Conservation (phyloP, 176 grass and related monocot genomes). For the Cymbopogon citratus region DNA sequence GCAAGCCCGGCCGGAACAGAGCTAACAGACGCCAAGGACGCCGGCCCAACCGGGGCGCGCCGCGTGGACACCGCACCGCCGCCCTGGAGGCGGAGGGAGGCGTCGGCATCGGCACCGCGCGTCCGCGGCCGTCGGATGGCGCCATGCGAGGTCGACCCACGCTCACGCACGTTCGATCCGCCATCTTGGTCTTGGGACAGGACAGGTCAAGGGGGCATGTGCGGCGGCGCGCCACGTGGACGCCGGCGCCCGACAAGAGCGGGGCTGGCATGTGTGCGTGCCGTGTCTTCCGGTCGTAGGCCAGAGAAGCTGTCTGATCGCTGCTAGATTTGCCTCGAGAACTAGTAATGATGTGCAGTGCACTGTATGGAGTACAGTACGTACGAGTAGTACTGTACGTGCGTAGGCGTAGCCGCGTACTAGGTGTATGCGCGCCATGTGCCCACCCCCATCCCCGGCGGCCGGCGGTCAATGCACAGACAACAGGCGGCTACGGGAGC, state of each 20-base stretch:
- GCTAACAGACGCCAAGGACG: not conserved
- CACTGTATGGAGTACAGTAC: not conserved
- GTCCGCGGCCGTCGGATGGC: not conserved
- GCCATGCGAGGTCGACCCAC: not conserved
- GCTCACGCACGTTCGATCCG: no score
- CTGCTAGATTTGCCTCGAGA: slow-evolving; percentile 27
- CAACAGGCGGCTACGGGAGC: no score
- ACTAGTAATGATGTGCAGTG: not conserved
- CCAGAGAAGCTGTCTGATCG: slow-evolving; percentile 26
- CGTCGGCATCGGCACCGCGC: slow-evolving; percentile 6
- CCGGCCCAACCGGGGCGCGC: not conserved
- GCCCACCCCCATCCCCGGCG: not conserved
- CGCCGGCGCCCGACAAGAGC: slow-evolving; percentile 1
- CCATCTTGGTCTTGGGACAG: not conserved
- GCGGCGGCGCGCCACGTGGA: slow-evolving; percentile 21
- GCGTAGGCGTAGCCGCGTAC: not conserved
- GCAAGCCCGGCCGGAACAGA: slow-evolving; percentile 6
- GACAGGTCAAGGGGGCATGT: slow-evolving; percentile 19
- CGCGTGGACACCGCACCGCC: slow-evolving; percentile 11
- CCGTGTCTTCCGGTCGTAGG: slow-evolving; percentile 16
- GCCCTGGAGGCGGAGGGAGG: no score
- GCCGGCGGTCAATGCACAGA: not conserved
- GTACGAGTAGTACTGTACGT: not conserved
- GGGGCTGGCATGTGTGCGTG: slow-evolving; percentile 33
- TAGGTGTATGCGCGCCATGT: not conserved